A percentile compares a stretch with the other conserved stretches of the same genome.
Conservation (phyloP, 352 stramenopile genomes). For the Vaucheria bursata region DNA sequence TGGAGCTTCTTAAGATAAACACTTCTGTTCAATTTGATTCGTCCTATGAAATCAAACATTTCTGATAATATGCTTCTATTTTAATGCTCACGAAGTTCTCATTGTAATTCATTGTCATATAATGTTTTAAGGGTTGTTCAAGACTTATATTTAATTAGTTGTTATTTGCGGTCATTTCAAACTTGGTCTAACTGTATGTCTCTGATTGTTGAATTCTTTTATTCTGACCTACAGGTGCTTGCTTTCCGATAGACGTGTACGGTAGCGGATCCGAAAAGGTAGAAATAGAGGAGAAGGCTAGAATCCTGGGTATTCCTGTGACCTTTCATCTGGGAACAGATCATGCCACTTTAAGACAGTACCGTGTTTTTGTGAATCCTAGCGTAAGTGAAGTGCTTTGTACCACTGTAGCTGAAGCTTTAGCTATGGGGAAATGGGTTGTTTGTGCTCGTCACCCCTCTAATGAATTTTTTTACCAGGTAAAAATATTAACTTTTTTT, state of each 20-base stretch:
- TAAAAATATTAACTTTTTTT: not conserved
- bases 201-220: too few relatives aligned
- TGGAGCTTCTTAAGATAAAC: too few relatives aligned
- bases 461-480: conserved; percentile 66
- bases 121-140: too few relatives aligned
- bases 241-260: conserved; percentile 61
- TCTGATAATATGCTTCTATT: too few relatives aligned
- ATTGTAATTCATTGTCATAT: too few relatives aligned
- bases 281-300: conserved; percentile 55
- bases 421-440: conserved; percentile 73
- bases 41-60: too few relatives aligned
- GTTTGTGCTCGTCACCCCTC: conserved; percentile 64
- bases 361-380: conserved; percentile 61
- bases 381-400: conserved; percentile 65
- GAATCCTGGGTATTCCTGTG: conserved; percentile 51
- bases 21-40: too few relatives aligned
- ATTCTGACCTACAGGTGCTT: too few relatives aligned
- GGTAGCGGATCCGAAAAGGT: conserved; percentile 56
- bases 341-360: conserved; percentile 47
- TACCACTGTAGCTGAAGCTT: conserved; percentile 65
- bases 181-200: too few relatives aligned
- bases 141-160: too few relatives aligned
- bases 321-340: conserved; percentile 57
- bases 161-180: too few relatives aligned
- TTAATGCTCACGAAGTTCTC: too few relatives aligned